Base-by-base conservation (phyloP, 495 filamentous ascomycete species). In the Neurospora sp. region DNA sequence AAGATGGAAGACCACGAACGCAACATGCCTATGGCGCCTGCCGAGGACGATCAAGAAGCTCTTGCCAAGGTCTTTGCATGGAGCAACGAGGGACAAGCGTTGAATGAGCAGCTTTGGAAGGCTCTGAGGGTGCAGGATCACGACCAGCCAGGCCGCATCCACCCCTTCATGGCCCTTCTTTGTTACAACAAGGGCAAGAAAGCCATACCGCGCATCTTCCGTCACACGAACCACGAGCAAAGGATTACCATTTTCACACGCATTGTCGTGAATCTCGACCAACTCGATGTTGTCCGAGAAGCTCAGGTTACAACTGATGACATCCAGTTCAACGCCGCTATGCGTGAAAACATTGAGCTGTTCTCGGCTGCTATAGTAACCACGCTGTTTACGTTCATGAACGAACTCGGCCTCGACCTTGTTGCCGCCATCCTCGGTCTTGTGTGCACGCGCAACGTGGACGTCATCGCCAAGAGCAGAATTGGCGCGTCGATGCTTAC, bases 161-260 rank as follows among this genome's bases (percentile, higher is more conserved):
- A 99, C 80, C 96, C 96, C 1, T 99, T 99, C 86, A 97, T 99
- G 77, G 92, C 93, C 39, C 94, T 99, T 79, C 88, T 99, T 16
- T 95, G 94, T 7, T 97, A 94, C 80, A 89, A 88, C 70, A 99
- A 99, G 84, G 96, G 96, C 77, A 99, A 97, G 85, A 96, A 96
- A 81, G 92, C 93, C 1, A 93, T 99, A 76, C 93, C 93, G 31
- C 92, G 96, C 71, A 91, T 99, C 70, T 98, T 97, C 88, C 92
- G 94, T 44, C 94, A 97, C 78, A 93, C 97, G 71, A 92, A 92
- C 73, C 90, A 92, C 49, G 92, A 97, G 78, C 95, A 99, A 80
- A 93, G 95, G 20, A 91, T 96, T 20, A 98, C 93, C 7, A 92
- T 98, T 70, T 87, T 98, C 40, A 98, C 96, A 7, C 94, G 98